Conservation (phyloP, 1,284 basidiomycete genomes). For the Macrocystidia cucumis region DNA sequence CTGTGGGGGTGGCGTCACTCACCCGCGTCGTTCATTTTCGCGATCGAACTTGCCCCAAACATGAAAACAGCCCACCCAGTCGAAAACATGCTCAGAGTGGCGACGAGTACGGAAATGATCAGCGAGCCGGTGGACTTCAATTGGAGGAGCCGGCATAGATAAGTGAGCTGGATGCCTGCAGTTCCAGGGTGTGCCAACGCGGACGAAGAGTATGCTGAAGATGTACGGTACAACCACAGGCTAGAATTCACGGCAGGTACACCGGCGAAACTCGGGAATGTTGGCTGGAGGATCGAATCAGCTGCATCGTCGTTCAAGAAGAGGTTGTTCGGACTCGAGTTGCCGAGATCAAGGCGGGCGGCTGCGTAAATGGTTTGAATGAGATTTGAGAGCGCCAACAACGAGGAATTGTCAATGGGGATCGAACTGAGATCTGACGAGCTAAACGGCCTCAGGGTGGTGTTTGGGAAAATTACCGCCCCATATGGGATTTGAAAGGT, state of each 20-base stretch:
- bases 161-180: slow-evolving; percentile 14
- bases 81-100: slow-evolving; percentile 16
- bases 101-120: slow-evolving; percentile 16
- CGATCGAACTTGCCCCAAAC: slow-evolving; percentile 10
- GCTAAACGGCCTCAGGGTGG: too few relatives aligned
- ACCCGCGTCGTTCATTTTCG: too few relatives aligned
- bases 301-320: slow-evolving; percentile 10
- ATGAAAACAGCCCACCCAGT: slow-evolving; percentile 15
- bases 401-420: not conserved
- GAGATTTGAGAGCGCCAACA: not conserved
- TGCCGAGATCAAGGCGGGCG: slow-evolving; percentile 15
- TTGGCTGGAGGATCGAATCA: slow-evolving; percentile 6
- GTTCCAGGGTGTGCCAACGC: slow-evolving; percentile 10
- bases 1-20: too few relatives aligned
- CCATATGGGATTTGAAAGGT: not conserved
- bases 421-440: too few relatives aligned
- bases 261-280: slow-evolving; percentile 10
- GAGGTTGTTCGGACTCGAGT: slow-evolving; percentile 14
- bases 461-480: not conserved
- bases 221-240: slow-evolving; percentile 8
- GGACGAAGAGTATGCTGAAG: slow-evolving; percentile 6
- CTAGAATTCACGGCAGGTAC: slow-evolving; percentile 6
- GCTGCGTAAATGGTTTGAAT: not conserved
- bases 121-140: slow-evolving; percentile 10
- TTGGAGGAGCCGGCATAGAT: slow-evolving; percentile 15